Base-by-base conservation (phyloP, 2,329 filamentous ascomycete genomes). In the Aspergillus glaucus region DNA sequence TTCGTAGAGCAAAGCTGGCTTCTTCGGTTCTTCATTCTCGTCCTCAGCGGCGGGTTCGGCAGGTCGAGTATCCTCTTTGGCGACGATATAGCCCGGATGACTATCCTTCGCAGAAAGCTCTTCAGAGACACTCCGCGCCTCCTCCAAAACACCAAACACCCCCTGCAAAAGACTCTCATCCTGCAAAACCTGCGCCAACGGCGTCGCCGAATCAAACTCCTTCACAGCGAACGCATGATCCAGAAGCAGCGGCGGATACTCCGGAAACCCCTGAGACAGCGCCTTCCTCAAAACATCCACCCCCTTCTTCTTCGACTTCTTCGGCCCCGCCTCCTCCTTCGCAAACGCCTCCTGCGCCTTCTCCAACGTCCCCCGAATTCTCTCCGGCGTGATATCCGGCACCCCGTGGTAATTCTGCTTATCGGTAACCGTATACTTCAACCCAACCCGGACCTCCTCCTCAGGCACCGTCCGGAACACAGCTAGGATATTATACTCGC, bases 1-100 rank as follows among this genome's bases (percentile, higher is more conserved):
- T 47, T 96, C 87, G 62, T 96, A 98, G 2, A 95, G 73, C 5
- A 93, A 64, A 9, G 64, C 69, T 44, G 60, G 65, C 50, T 57
- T 55, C 43, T 65, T 57, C 37, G 59, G 19, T 49, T 66, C 67
- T 7, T 75, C 73, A 10, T 12, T 21, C 5, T 40, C 37, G 3
- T 72, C 68, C 14, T 59, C 59, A 34, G 48, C 50, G 8, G 71
- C 73, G 6, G 64, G 60, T 22, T 68, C 55, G 10, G 60, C 55
- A 10, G 71, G 60, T 44, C 68, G 70, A 48, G 53, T 55, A 51
- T 69, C 64, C 48, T 68, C 68, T 55, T 83, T 94, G 0, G 90
- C 90, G 51, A 98, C 79, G 51, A 98, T 96, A 65, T 92, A 97
- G 0, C 93, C 92, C 42, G 82, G 88, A 43, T 86, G 81, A 3